Conservation (phyloP, 2,329 filamentous ascomycete genomes). For the Aureobasidium sp. region DNA sequence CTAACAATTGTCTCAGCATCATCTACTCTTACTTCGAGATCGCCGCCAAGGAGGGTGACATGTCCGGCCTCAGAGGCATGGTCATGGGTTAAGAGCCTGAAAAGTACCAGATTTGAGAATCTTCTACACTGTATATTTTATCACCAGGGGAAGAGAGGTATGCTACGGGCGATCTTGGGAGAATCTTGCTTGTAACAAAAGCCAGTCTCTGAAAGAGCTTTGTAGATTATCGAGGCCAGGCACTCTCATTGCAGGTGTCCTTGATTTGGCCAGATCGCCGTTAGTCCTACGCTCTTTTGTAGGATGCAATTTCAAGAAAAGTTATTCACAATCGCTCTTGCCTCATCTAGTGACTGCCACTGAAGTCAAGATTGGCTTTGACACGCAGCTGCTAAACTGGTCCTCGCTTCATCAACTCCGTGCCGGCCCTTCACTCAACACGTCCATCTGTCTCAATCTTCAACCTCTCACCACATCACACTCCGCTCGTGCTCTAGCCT, state of each 20-base stretch:
- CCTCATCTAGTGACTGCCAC: background rate
- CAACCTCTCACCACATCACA: no score
- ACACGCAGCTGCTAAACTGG: no score
- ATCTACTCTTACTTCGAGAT: constrained; percentile 99
- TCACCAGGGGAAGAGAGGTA: constrained; percentile 7
- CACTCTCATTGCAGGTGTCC: background rate
- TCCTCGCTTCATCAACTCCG: background rate
- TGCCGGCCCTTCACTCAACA: no score
- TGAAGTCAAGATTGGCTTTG: no score
- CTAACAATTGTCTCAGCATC: constrained; percentile 56
- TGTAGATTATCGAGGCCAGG: constrained; percentile 14
- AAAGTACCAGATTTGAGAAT: constrained; percentile 9
- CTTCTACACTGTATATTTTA: constrained; percentile 15
- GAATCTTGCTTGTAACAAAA: constrained; percentile 13
- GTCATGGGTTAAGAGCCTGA: constrained; percentile 43
- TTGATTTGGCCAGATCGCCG: constrained; percentile 7
- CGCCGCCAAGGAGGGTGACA: constrained; percentile 95
- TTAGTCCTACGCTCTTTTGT: constrained; percentile 14
- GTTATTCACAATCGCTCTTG: background rate
- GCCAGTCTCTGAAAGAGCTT: constrained; percentile 8
- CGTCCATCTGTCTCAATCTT: no score
- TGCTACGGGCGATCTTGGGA: constrained; percentile 4
- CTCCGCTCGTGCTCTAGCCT: no score
- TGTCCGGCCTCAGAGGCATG: constrained; percentile 67
- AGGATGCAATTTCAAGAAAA: constrained; percentile 13